Percentiles rank a stretch among this genome's conserved stretches.
phyloP scores from a whole-genome alignment of 306 rosid genomes.

The Dalbergia cochinchinensis region DNA sequence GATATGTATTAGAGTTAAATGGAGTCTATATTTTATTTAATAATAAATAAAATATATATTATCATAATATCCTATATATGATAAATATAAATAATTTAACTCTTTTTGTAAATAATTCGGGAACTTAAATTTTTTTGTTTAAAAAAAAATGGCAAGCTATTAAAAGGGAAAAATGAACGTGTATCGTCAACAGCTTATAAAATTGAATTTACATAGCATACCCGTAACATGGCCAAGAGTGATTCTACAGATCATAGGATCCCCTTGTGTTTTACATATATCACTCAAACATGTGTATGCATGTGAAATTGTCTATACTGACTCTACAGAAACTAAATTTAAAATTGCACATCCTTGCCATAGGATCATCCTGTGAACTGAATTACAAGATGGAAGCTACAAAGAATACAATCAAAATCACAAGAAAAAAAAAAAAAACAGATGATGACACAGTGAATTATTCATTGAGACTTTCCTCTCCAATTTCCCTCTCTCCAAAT shows the following conservation, averaged over 20 bases:
- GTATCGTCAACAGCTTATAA: neutral
- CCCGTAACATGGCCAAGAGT: conserved; percentile 30
- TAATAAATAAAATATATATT: no score
- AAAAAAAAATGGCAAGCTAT: no score
- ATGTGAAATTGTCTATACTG: conserved; percentile 18
- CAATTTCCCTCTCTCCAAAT: conserved; percentile 20
- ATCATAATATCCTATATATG: no score
- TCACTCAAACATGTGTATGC: conserved; percentile 50
- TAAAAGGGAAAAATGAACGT: no score
- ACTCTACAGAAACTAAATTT: neutral
- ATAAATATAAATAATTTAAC: no score
- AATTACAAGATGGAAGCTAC: conserved; percentile 32
- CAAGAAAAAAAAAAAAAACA: neutral
- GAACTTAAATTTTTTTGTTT: neutral
- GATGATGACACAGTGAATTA: conserved; percentile 3
- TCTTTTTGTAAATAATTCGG: neutral
- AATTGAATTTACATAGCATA: conserved; percentile 10
- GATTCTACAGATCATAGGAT: conserved; percentile 19
- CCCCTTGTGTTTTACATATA: neutral
- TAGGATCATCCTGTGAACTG: conserved; percentile 16
- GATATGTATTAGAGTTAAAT: no score
- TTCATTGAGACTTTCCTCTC: conserved; percentile 25
- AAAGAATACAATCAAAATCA: conserved; percentile 26
- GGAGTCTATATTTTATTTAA: no score
- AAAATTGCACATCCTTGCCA: conserved; percentile 27